Evolutionary conservation across 176 grass and related monocot genomes (phyloP), one percentile per base, ranked within the genome.

Genomic region (Oryza officinalis): DNA sequence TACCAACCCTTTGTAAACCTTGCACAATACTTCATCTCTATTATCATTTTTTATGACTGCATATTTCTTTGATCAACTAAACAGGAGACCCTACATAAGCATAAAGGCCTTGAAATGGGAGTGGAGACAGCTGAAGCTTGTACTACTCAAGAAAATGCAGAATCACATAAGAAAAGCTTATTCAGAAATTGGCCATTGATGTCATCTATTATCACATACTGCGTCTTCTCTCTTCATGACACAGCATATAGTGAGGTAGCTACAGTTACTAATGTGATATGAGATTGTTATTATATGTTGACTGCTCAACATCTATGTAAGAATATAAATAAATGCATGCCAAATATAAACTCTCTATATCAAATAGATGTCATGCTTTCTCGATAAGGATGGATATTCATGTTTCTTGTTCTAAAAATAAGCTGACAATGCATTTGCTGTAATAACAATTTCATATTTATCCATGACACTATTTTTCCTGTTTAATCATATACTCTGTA

Each of bases 61-160:
- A 9, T 49, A 23, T 17, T 69, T 77, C 3, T 30, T 60, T 4
- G 11, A 40, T 17, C 9, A 40, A 77, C n/a, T 60, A 43, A 86
- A 67, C 43, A 97, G 95, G 95, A 97, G 71, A 94, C 95, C 38
- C 82, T 97, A 30, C 95, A 97, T 82, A 88, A 68, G 54, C 95
- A 97, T 63, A 80, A 83, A 85, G 75, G 46, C 64, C 47, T 89
- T 20, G 37, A 68, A 79, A 33, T n/a, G 22, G 68, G 33, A 74
- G 66, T 86, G 38, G 86, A 72, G 69, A 68, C 69, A 69, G 71
- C 63, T 66, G 83, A 88, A 63, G 25, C 63, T 43, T 25, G 74
- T 31, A 81, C 72, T 12, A 47, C 71, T 79, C 68, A 81, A 75
- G 45, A 69, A 86, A 84, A 27, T 27, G 32, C 30, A 20, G 74